Conservation (phyloP, 352 stramenopile genomes). For the Elongisporangium undulatum region DNA sequence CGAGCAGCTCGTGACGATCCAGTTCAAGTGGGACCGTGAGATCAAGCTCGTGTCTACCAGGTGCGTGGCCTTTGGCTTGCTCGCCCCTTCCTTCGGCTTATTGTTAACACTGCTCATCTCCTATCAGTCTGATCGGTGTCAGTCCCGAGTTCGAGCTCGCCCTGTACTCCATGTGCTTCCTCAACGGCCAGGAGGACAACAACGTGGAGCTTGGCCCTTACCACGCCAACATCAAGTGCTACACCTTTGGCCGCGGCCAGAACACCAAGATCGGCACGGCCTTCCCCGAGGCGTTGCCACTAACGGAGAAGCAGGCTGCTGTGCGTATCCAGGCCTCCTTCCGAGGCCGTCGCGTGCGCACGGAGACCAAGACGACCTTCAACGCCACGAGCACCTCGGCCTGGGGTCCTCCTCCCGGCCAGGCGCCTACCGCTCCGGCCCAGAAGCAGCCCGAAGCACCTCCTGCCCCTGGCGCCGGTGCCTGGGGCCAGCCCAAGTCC, state of each 20-base stretch:
- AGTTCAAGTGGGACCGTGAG: slow-evolving; percentile 91
- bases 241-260: slow-evolving; percentile 68
- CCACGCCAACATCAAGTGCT: slow-evolving; percentile 89
- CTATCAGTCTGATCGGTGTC: slow-evolving; percentile 90
- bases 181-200: slow-evolving; percentile 88
- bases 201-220: slow-evolving; percentile 83
- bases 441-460: slow-evolving; percentile 7
- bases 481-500: slow-evolving; percentile 21
- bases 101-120: slow-evolving; percentile 1
- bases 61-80: slow-evolving; percentile 15
- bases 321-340: slow-evolving; percentile 69
- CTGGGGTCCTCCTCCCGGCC: slow-evolving; percentile 35
- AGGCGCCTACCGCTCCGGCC: slow-evolving; percentile 9
- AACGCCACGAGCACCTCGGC: slow-evolving; percentile 21
- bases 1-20: slow-evolving; percentile 93
- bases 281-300: slow-evolving; percentile 69
- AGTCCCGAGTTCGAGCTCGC: slow-evolving; percentile 96
- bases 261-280: slow-evolving; percentile 77
- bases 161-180: slow-evolving; percentile 95
- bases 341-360: slow-evolving; percentile 43
- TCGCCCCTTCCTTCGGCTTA: neutral
- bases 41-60: slow-evolving; percentile 90
- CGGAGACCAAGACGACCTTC: slow-evolving; percentile 11
- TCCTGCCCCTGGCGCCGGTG: slow-evolving; percentile 13
- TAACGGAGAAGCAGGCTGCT: slow-evolving; percentile 68